Evolutionary conservation across 2,329 filamentous ascomycete genomes (phyloP).

Genomic region (Raffaelea ambrosiae): DNA sequence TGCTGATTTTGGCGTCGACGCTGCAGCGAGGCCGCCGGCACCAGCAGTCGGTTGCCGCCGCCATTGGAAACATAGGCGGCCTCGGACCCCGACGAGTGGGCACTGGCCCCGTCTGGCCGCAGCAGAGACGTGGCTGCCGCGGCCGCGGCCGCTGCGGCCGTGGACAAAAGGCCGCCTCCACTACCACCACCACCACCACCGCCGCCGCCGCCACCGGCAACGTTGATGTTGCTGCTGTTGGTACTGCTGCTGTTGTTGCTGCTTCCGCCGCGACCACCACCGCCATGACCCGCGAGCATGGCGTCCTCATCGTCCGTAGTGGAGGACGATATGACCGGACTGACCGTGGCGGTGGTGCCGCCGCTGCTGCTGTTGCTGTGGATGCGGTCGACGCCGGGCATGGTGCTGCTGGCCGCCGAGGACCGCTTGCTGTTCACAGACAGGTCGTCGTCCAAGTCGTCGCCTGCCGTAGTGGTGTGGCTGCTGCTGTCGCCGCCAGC

Average conservation of each 20-base stretch:
- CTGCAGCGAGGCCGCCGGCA: constrained; percentile 45
- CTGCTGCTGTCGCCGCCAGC: too few relatives aligned
- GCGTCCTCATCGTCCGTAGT: too few relatives aligned
- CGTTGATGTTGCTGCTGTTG: constrained; percentile 3
- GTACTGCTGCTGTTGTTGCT: neutral
- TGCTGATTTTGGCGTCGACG: constrained; percentile 32
- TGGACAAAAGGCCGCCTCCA: constrained; percentile 52
- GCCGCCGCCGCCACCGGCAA: constrained; percentile 17
- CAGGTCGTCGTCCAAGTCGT: too few relatives aligned
- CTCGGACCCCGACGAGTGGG: constrained; percentile 8
- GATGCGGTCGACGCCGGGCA: too few relatives aligned
- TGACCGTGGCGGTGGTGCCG: too few relatives aligned
- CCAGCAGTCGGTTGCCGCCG: neutral
- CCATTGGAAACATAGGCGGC: neutral
- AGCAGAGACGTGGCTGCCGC: constrained; percentile 1
- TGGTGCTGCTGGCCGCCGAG: too few relatives aligned
- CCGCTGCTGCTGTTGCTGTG: neutral
- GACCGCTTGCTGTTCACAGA: too few relatives aligned
- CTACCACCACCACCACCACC: constrained; percentile 9
- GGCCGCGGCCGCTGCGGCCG: constrained; percentile 66
- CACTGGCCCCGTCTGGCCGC: constrained; percentile 16
- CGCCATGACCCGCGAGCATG: too few relatives aligned
- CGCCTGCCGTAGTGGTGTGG: too few relatives aligned
- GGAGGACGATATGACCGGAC: too few relatives aligned
- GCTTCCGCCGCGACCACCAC: neutral